Evolutionary conservation across 2,329 filamentous ascomycete species (phyloP), one percentile per base, ranked within the genome.

Genomic region (Hypocrella siamensis): DNA sequence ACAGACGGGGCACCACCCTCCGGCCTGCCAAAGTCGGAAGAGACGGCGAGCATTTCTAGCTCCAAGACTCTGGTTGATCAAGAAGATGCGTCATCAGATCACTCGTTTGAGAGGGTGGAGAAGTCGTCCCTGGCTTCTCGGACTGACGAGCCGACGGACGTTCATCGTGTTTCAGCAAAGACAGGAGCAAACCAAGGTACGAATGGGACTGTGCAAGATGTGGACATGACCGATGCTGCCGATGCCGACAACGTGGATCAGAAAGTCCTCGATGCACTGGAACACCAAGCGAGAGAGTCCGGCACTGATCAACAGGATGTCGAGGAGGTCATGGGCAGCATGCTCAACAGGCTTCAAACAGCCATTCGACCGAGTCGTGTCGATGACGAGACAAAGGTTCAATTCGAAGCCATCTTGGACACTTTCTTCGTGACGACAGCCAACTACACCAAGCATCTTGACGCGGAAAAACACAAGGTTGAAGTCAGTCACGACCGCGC

Each of bases 251-350:
- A 56, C 4, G 43, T 69, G 10, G 61, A 68, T 16, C 48, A 63
- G 30, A 59, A 59, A 32, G 60, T 68, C 8, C 53, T 51, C 28
- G 57, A 46, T 34, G 63, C 54, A 5, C 56, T 60, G 17, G 63
- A 60, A 43, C 58, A 56, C 44, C 60, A 57, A 46, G 58, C 58
- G 33, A 40, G 59, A 45, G 57, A 55, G 19, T 62, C 61, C 8
- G 66, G 66, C 3, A 70, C 66, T 1, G 63, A 83, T 21, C 90
- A 98, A 48, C 86, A 98, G 56, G 90, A 98, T 54, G 88, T 94
- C 4, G 85, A 85, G 10, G 90, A 98, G 54, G 88, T 94, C 28
- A 86, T 94, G 59, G 84, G 84, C 36, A 90, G 88, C 45, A 81
- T 93, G 17, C 72, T 94, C 36, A 85, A 88, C 47, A 79, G 90